Evolutionary conservation across 2,329 filamentous ascomycete species (phyloP), one percentile per base, ranked within the genome.

Genomic region (Cladophialophora psammophila): DNA sequence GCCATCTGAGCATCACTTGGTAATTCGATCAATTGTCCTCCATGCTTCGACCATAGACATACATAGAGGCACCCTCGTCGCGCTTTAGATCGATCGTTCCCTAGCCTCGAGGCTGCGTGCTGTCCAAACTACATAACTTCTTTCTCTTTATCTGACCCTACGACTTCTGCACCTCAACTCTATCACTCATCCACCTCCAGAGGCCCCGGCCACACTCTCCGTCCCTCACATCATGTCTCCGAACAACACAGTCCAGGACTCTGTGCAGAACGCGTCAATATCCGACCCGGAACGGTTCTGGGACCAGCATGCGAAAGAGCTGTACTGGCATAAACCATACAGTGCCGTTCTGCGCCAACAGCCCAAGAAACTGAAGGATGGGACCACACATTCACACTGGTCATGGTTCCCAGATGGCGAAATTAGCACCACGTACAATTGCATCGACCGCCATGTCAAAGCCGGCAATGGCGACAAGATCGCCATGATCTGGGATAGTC

Each of bases 381-480:
- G 88, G 64, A 79, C 83, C n/a, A 81, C 83, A 15, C 89, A 96
- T 76, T 85, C 88, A 50, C 88, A 91, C 75, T 97, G 94, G 93
- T 87, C 88, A 69, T 98, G 94, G 94, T 97, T 96, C 73, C 87
- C 91, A 0, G 92, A 88, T 69, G 94, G 94, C 69, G 89, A 95
- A 80, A 91, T 98, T 72, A 95, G 91, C 45, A 97, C 93, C 0
- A 93, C 91, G 72, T 96, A 93, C 82, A 98, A 97, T 77, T 96
- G 93, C 76, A 82, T 97, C 13, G 93, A 97, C 78, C 86, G 94
- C 13, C 94, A 97, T 79, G 93, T 97, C n/a, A 81, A 86, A 40
- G 87, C 87, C 5, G 92, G 94, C n/a, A 83, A 89, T 71, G 93
- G 93, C 13, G 84, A 90, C 54, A 81, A 85, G 58, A 84, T 89